A percentile compares a stretch with the other conserved stretches of the same genome.
Conservation (phyloP, 2,329 filamentous ascomycete genomes). For the Cordyceps militaris region DNA sequence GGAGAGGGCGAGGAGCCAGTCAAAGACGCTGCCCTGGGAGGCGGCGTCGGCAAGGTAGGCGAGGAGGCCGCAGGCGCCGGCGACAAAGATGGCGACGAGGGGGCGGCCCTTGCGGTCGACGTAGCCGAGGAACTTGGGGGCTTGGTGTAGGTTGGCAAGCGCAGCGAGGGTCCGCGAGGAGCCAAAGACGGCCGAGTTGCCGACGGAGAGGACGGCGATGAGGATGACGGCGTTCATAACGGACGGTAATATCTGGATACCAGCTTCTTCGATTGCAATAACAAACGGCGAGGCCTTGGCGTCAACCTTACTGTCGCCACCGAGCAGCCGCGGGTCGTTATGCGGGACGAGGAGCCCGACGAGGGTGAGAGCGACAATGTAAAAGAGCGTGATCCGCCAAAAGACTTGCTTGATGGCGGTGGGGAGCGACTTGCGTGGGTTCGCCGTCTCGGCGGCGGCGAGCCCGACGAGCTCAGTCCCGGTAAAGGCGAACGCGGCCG, state of each 20-base stretch:
- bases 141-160: constrained; percentile 80
- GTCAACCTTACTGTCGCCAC: constrained; percentile 49
- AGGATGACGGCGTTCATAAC: constrained; percentile 96
- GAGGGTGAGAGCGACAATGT: constrained; percentile 72
- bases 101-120: constrained; percentile 78
- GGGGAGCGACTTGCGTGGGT: constrained; percentile 73
- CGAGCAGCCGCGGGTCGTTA: constrained; percentile 55
- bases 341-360: constrained; percentile 79
- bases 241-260: constrained; percentile 72
- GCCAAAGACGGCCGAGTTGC: constrained; percentile 87
- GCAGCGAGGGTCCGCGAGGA: constrained; percentile 85
- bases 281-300: constrained; percentile 83
- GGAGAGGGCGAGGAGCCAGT: constrained; percentile 72
- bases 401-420: constrained; percentile 90
- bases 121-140: constrained; percentile 69
- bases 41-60: constrained; percentile 66
- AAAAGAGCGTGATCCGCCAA: constrained; percentile 89
- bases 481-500: constrained; percentile 68
- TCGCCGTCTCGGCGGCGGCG: constrained; percentile 70
- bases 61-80: constrained; percentile 63
- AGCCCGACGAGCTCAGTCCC: constrained; percentile 72
- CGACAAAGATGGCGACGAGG: constrained; percentile 62
- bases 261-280: constrained; percentile 80
- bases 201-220: constrained; percentile 81
- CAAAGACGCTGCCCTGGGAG: constrained; percentile 57